phyloP scores from a whole-genome alignment of 768 basidiomycete genomes.

The Lactifluus rugatus region DNA sequence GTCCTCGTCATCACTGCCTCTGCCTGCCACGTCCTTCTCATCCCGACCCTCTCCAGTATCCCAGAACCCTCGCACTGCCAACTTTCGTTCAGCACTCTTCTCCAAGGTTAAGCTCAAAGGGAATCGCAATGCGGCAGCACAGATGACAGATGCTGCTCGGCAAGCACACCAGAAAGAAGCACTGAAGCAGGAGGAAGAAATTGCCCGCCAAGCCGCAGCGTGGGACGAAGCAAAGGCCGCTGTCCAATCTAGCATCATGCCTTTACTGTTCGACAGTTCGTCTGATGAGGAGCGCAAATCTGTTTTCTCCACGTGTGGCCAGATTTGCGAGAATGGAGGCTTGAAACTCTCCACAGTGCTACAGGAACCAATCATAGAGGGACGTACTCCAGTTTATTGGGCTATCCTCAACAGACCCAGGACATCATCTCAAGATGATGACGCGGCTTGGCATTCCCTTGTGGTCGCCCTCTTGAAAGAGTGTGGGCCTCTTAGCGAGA shows the following conservation, averaged over 20 bases:
- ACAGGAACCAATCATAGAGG: slow-evolving; percentile 54
- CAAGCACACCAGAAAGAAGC: background rate
- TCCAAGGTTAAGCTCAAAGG: background rate
- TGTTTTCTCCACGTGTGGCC: slow-evolving; percentile 52
- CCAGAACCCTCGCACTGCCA: background rate
- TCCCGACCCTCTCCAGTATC: too few relatives aligned
- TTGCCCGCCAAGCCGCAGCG: background rate
- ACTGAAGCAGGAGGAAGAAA: background rate
- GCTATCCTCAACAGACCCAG: slow-evolving; percentile 47
- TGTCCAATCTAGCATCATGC: background rate
- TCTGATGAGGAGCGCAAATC: slow-evolving; percentile 23
- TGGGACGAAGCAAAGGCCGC: background rate
- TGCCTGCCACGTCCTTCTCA: background rate
- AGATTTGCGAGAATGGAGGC: slow-evolving; percentile 41
- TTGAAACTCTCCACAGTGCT: slow-evolving; percentile 45
- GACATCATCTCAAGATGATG: slow-evolving; percentile 8
- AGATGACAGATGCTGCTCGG: background rate
- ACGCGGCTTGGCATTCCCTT: slow-evolving; percentile 22
- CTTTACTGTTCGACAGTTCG: slow-evolving; percentile 32
- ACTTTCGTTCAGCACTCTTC: slow-evolving; percentile 2
- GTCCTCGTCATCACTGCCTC: background rate
- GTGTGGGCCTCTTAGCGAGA: slow-evolving; percentile 30
- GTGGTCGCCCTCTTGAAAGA: slow-evolving; percentile 42
- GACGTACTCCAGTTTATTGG: slow-evolving; percentile 63
- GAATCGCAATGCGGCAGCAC: background rate